Percentiles rank a stretch among this genome's conserved stretches.
phyloP scores from a whole-genome alignment of 805 yeast species.

The Babjeviella inositovora region DNA sequence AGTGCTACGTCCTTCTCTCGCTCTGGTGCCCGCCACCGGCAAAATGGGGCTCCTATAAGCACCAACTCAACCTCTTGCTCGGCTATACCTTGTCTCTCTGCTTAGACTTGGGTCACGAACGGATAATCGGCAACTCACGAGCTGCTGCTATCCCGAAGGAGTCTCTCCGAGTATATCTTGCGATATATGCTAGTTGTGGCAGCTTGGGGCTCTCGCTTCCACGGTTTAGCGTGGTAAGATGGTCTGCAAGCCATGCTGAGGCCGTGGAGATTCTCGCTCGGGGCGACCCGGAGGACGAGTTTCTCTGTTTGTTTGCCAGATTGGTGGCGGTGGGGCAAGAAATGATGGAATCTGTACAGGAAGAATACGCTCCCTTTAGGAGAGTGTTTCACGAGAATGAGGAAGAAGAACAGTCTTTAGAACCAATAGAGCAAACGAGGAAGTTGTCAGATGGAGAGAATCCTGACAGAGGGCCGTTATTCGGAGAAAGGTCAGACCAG shows the following conservation, averaged over 20 bases:
- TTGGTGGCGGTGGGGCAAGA: slow-evolving; percentile 34
- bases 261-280: slow-evolving; percentile 13
- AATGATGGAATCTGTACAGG: slow-evolving; percentile 20
- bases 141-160: slow-evolving; percentile 13
- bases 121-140: slow-evolving; percentile 8
- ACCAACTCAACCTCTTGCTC: slow-evolving; percentile 28
- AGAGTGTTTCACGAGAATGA: slow-evolving; percentile 16
- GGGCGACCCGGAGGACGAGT: slow-evolving; percentile 23
- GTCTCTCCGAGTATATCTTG: slow-evolving; percentile 21
- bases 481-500: not conserved
- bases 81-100: slow-evolving; percentile 28
- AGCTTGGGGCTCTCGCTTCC: slow-evolving; percentile 33
- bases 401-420: not conserved
- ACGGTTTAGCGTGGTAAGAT: slow-evolving; percentile 28
- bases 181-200: slow-evolving; percentile 34
- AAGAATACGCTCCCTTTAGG: no score
- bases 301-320: slow-evolving; percentile 24
- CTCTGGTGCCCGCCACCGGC: slow-evolving; percentile 38
- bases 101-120: slow-evolving; percentile 26
- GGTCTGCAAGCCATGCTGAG: slow-evolving; percentile 26
- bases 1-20: slow-evolving; percentile 24
- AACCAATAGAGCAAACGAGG: not conserved
- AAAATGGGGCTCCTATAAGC: slow-evolving; percentile 33
- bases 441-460: no score
- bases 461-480: no score